These are phyloP conservation scores for Coemansia sp. DNA, from an alignment of 192 early-diverging fungal genomes.

Conservation along the genomic window DNA sequence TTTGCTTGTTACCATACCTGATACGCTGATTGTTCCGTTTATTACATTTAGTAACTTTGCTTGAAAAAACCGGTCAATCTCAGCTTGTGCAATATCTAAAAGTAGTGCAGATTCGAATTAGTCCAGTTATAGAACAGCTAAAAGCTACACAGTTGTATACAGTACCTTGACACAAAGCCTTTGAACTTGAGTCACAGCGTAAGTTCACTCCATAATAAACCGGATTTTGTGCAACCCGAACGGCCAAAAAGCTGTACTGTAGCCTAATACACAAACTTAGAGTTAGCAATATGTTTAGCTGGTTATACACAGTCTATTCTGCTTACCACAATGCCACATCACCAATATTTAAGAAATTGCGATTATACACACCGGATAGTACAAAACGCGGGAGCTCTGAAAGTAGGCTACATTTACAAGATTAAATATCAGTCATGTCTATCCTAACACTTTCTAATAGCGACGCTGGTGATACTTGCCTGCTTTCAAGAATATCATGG, in stretches of 20 bases:
- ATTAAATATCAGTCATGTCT: neutral
- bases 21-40: neutral
- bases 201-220: slow-evolving; percentile 7
- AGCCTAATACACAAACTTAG: slow-evolving; percentile 34
- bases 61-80: neutral
- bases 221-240: slow-evolving; percentile 19
- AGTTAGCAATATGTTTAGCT: neutral
- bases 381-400: slow-evolving; percentile 54
- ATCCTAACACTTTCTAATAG: neutral
- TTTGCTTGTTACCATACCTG: slow-evolving; percentile 2
- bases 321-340: slow-evolving; percentile 22
- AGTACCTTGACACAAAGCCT: neutral
- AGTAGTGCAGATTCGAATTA: no score
- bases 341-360: slow-evolving; percentile 30
- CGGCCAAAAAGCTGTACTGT: slow-evolving; percentile 17
- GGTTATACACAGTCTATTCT: neutral
- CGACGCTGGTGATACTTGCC: slow-evolving; percentile 14
- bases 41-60: neutral
- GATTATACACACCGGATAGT: slow-evolving; percentile 39
- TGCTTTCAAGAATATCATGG: slow-evolving; percentile 64
- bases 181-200: neutral
- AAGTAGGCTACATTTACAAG: slow-evolving; percentile 51
- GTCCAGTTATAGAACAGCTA: no score
- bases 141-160: neutral
- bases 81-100: neutral